Percentiles rank a stretch among this genome's conserved stretches.
Conservation (phyloP, 345 rosid genomes). For the Salix viminalis region DNA sequence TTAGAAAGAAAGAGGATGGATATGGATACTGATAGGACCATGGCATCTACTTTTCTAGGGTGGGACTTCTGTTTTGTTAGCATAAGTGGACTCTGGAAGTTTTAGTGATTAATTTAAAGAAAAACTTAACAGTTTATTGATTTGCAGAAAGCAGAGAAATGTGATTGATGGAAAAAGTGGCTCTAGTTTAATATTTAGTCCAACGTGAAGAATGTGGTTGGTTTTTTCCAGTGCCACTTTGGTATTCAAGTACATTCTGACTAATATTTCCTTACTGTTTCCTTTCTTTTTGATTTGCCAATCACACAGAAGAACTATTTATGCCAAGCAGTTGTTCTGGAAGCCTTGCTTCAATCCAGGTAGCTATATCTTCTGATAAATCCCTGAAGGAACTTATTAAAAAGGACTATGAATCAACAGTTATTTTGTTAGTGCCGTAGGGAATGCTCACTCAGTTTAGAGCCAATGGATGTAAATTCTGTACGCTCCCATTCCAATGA, state of each 20-base stretch:
- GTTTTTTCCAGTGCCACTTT: neutral
- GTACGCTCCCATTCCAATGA: conserved; percentile 36
- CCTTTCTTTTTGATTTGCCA: neutral
- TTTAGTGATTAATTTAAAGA: neutral
- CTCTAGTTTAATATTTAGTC: neutral
- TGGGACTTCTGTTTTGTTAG: neutral
- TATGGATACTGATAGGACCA: neutral
- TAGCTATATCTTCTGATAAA: conserved; percentile 11
- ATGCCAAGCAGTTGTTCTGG: conserved; percentile 16
- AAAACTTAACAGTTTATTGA: neutral
- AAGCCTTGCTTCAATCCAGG: conserved; percentile 13
- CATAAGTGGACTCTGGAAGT: neutral
- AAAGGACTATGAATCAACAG: conserved; percentile 7
- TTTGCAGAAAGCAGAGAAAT: neutral
- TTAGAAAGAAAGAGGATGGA: neutral
- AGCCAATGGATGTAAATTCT: conserved; percentile 29
- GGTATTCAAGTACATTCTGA: neutral
- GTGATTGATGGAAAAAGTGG: neutral
- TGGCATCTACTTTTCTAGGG: neutral
- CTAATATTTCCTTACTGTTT: neutral
- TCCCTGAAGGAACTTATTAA: conserved; percentile 12
- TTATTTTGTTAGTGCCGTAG: conserved; percentile 10
- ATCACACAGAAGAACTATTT: conserved; percentile 9
- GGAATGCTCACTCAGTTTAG: conserved; percentile 36
- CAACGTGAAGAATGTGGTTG: neutral